phyloP scores from a whole-genome alignment of 2,329 filamentous ascomycete species.

The Leptodontidium sp. region DNA sequence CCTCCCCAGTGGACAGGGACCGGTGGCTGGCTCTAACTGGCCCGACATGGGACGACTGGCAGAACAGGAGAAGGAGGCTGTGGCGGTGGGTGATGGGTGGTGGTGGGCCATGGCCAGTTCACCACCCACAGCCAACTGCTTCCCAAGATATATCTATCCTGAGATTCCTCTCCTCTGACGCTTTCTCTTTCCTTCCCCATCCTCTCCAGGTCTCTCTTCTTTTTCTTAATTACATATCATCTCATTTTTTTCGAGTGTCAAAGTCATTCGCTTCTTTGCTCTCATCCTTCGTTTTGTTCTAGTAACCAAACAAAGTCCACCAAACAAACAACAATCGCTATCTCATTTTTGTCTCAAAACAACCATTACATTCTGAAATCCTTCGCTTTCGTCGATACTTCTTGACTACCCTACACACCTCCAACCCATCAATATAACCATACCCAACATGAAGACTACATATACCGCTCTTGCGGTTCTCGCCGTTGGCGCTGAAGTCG shows the following conservation, averaged over 20 bases:
- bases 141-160: conserved; percentile 41
- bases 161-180: conserved; percentile 30
- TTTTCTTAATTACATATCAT: conserved; percentile 39
- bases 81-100: conserved; percentile 24
- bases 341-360: conserved; percentile 29
- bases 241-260: conserved; percentile 45
- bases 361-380: conserved; percentile 25
- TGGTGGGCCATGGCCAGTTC: conserved; percentile 5
- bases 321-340: conserved; percentile 42
- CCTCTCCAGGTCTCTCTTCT: conserved; percentile 42
- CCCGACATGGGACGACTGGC: conserved; percentile 34
- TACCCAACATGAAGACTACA: conserved; percentile 32
- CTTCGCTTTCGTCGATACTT: conserved; percentile 35
- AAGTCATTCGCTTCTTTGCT: conserved; percentile 56
- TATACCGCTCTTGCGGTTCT: conserved; percentile 53
- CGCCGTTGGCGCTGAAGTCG: conserved; percentile 56
- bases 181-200: conserved; percentile 34
- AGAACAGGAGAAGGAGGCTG: conserved; percentile 34
- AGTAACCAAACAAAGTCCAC: conserved; percentile 10
- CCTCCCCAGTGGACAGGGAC: conserved; percentile 17
- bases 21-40: conserved; percentile 25
- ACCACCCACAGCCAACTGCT: conserved; percentile 35
- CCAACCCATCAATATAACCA: not conserved
- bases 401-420: conserved; percentile 28
- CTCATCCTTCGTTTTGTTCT: conserved; percentile 49